Base-by-base conservation (phyloP, 1,284 basidiomycete genomes). In the Malassezia dermatis region DNA sequence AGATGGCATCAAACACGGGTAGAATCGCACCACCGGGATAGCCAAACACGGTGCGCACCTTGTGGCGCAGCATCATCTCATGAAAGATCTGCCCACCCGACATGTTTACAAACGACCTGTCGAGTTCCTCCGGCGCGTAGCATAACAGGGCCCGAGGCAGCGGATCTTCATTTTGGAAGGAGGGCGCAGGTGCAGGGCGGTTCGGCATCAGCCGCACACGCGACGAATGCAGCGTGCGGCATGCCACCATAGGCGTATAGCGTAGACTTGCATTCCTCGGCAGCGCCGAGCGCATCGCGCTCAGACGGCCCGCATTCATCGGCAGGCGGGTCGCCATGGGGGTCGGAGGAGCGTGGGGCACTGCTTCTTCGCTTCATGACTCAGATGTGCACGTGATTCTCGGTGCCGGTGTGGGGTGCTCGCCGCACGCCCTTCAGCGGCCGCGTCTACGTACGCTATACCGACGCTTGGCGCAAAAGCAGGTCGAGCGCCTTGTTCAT, bases 51-150 rank as follows among this genome's bases (percentile, higher is more conserved):
- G 96, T 88, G 77, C 93, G 94, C 70, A 98, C 91, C 56, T 82
- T 83, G 76, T 98, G 93, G 51, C 93, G 81, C 56, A 91, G 84
- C 89, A 98, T 95, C 93, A 98, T 96, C 78, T 98, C 91, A 76
- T 98, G 90, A 79, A 98, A 95, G 73, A 98, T 95, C 76, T 95
- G 82, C 32, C 93, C 93, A 30, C 93, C 93, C 17, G 89, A 88
- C 78, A 93, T 83, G 58, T 93, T 93, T 54, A 96, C 82, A 71
- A 98, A 95, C 45, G 71, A 73, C 45, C 67, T 58, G 57, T 78
- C 77, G 58, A 78, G 67, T 10, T 71, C 60, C 15, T 62, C 58
- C 37, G 61, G 56, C 21, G 64, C 61, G 34, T 64, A 60, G 3
- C 53, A 46, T 27, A 62, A 62, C 47, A 53, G 56, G 30, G 62